phyloP scores from a whole-genome alignment of 441 rosid genomes.

The Geranium incanum region DNA sequence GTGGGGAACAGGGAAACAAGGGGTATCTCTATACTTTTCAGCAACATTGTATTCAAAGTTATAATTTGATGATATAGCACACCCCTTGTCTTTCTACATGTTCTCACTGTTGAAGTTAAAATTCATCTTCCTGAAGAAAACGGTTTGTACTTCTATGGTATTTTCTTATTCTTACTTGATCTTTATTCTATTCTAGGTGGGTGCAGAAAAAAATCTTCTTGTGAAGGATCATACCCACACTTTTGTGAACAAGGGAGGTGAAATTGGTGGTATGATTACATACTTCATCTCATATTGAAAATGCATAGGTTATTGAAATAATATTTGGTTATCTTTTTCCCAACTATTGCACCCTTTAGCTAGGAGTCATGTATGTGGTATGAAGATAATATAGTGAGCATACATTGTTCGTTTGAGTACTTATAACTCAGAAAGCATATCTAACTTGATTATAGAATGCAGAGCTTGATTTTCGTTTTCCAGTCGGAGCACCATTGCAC shows the following conservation, averaged over 20 bases:
- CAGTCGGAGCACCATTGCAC: conserved; percentile 88
- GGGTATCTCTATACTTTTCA: background rate
- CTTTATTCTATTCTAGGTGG: conserved; percentile 45
- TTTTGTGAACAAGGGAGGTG: conserved; percentile 81
- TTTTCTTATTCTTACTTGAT: conserved; percentile 7
- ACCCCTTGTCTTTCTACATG: background rate
- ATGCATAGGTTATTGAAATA: background rate
- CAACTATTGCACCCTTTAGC: background rate
- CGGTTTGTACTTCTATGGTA: background rate
- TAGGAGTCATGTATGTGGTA: background rate
- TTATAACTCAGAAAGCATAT: conserved; percentile 15
- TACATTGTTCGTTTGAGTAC: background rate
- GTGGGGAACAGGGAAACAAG: background rate
- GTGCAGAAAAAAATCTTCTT: conserved; percentile 81
- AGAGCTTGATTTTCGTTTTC: conserved; percentile 97
- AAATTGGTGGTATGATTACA: conserved; percentile 61
- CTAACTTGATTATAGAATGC: conserved; percentile 26
- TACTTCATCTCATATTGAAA: conserved; percentile 12
- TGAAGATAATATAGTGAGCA: background rate
- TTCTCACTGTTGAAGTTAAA: background rate
- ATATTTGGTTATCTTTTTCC: background rate
- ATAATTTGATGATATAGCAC: background rate
- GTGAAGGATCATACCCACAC: conserved; percentile 96
- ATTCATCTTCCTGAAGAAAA: background rate
- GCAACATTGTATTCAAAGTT: background rate